Evolutionary conservation across 495 filamentous ascomycete genomes (phyloP), one percentile per base, ranked within the genome.

Genomic region (Achaetomiella virescens): DNA sequence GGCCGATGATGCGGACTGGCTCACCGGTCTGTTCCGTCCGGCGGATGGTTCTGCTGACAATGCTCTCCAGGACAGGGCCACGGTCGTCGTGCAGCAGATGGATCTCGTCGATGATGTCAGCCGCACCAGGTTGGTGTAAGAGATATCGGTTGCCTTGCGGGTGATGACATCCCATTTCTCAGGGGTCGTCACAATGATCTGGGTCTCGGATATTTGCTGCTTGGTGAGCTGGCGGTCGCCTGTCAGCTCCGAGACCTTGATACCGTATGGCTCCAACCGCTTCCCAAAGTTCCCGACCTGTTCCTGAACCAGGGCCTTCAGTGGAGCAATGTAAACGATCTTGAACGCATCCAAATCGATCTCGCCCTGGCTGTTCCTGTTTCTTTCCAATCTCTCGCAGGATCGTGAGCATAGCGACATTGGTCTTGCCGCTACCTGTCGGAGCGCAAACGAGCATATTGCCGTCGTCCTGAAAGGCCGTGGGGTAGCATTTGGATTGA

Each of bases 131-230:
- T 95, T 97, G 33, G 90, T 99, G 70, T 99, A 99, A 59, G 91
- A 92, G 51, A 91, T 81, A 70, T 99, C 93, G 0, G 92, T 96
- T 4, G 92, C 95, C 72, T 99, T 99, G 61, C 93, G 84, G 6
- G 95, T 99, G 62, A 99, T 96, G 54, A 99, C 95, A 73, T 99
- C 93, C 85, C 88, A 99, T 74, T 99, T 99, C 68, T 99, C 93
- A 10, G 93, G 93, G 0, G 93, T 99, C 2, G 93, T 99, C 42
- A 99, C 91, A 63, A 99, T 99, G 62, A 99, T 86, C 67, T 99
- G 93, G 7, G 93, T 97, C 61, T 99, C 95, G 24, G 90, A 83
- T 56, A 99, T 97, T 72, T 97, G 93, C 66, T 96, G 91, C 70
- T 99, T 99, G 35, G 93, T 97, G 69, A 99, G 90, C 66, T 97